These are phyloP conservation scores for Cryphonectria parasitica DNA, from an alignment of 2,329 filamentous ascomycete genomes.

Conservation along the genomic window DNA sequence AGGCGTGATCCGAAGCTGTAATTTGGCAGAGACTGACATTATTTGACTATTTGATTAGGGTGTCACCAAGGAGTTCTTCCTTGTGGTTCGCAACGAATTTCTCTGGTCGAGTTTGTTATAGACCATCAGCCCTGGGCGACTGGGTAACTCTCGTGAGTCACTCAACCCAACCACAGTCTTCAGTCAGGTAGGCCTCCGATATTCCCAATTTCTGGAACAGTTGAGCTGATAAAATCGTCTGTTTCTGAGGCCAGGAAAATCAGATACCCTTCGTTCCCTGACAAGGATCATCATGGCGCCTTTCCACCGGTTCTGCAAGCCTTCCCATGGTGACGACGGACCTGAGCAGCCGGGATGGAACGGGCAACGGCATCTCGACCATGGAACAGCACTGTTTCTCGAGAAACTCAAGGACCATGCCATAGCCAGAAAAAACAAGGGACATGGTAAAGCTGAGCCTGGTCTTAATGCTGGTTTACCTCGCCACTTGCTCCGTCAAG, in stretches of 20 bases:
- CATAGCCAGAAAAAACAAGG: not conserved
- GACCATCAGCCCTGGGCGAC: not conserved
- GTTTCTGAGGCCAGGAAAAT: not conserved
- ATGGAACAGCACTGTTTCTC: slow-evolving; percentile 1
- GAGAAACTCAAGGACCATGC: not conserved
- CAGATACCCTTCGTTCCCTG: no score
- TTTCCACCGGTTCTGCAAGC: not conserved
- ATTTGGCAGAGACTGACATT: not conserved
- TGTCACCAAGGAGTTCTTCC: not conserved
- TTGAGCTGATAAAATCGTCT: not conserved
- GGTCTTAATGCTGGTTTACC: not conserved
- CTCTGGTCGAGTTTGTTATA: not conserved
- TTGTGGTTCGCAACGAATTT: not conserved
- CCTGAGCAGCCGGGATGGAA: not conserved
- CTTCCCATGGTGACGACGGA: not conserved
- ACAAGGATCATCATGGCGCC: not conserved
- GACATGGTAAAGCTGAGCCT: not conserved
- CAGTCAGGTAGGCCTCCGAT: not conserved
- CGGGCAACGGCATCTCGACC: not conserved
- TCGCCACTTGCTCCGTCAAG: slow-evolving; percentile 8
- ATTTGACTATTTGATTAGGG: not conserved
- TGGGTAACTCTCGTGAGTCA: not conserved
- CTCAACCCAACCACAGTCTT: not conserved
- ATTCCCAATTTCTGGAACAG: not conserved
- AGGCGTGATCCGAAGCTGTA: not conserved